phyloP scores from a whole-genome alignment of 2,329 filamentous ascomycete species.

The Penicillium frequentans region DNA sequence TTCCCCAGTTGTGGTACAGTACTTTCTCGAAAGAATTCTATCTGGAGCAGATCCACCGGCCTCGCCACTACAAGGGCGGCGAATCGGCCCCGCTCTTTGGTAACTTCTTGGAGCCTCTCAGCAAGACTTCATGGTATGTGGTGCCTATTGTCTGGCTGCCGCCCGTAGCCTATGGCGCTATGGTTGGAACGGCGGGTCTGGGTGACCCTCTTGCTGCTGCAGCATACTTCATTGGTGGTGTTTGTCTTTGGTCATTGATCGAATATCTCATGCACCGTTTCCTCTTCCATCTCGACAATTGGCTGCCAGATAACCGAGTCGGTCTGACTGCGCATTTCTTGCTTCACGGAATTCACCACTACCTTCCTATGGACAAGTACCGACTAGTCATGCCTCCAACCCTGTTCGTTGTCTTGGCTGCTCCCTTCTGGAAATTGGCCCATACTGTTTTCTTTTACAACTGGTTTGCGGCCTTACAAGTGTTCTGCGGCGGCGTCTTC shows the following conservation, averaged over 20 bases:
- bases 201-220: slow-evolving; percentile 49
- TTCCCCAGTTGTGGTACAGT: slow-evolving; percentile 84
- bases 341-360: slow-evolving; percentile 96
- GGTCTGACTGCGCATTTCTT: slow-evolving; percentile 85
- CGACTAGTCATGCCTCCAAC: slow-evolving; percentile 95
- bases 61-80: slow-evolving; percentile 92
- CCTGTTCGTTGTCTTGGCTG: slow-evolving; percentile 78
- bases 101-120: slow-evolving; percentile 97
- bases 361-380: slow-evolving; percentile 98
- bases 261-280: slow-evolving; percentile 89
- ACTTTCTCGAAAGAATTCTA: slow-evolving; percentile 96
- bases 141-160: slow-evolving; percentile 84
- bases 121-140: slow-evolving; percentile 91
- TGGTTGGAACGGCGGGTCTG: slow-evolving; percentile 64
- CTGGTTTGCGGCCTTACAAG: slow-evolving; percentile 76
- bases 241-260: slow-evolving; percentile 82
- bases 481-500: slow-evolving; percentile 88
- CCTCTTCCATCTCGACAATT: slow-evolving; percentile 89
- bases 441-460: slow-evolving; percentile 79
- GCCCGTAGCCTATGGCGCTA: slow-evolving; percentile 71
- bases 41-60: slow-evolving; percentile 90
- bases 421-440: slow-evolving; percentile 89
- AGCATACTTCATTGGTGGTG: slow-evolving; percentile 67
- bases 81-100: slow-evolving; percentile 91
- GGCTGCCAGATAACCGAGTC: slow-evolving; percentile 88